Percentiles rank a stretch among this genome's conserved stretches.
phyloP scores from a whole-genome alignment of 306 rosid genomes.

The Trifolium dubium region DNA sequence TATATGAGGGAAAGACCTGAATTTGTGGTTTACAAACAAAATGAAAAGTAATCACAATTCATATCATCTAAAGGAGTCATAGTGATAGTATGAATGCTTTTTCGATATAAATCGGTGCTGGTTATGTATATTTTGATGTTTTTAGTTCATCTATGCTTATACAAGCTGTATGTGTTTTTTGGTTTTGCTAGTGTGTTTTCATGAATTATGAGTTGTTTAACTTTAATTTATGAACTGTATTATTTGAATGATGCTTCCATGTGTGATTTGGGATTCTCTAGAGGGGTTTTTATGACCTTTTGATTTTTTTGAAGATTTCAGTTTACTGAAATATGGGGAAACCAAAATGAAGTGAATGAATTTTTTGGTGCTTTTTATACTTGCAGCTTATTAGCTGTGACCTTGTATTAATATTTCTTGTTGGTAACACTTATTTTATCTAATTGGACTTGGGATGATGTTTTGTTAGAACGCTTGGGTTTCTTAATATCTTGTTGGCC shows the following conservation, averaged over 20 bases:
- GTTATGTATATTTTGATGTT: constrained; percentile 9
- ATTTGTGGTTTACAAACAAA: constrained; percentile 8
- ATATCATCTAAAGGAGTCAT: constrained; percentile 3
- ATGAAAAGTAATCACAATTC: neutral
- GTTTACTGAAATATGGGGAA: neutral
- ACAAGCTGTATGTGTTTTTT: neutral
- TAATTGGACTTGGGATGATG: neutral
- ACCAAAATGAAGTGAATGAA: constrained; percentile 7
- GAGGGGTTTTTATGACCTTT: neutral
- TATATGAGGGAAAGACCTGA: constrained; percentile 7
- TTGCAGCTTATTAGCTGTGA: constrained; percentile 2
- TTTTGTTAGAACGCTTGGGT: constrained; percentile 31
- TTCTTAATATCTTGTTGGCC: neutral
- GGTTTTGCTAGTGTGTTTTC: constrained; percentile 4
- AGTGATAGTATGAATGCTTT: constrained; percentile 21
- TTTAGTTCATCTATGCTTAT: neutral
- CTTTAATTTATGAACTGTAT: constrained; percentile 12
- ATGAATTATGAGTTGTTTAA: neutral
- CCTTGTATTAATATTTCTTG: neutral
- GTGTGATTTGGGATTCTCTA: constrained; percentile 6
- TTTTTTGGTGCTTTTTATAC: constrained; percentile 16
- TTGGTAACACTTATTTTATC: neutral
- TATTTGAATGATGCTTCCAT: constrained; percentile 2
- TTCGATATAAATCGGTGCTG: neutral
- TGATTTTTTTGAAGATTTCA: neutral